Conservation (phyloP, 495 filamentous ascomycete genomes). For the Tuber umbilicatum region DNA sequence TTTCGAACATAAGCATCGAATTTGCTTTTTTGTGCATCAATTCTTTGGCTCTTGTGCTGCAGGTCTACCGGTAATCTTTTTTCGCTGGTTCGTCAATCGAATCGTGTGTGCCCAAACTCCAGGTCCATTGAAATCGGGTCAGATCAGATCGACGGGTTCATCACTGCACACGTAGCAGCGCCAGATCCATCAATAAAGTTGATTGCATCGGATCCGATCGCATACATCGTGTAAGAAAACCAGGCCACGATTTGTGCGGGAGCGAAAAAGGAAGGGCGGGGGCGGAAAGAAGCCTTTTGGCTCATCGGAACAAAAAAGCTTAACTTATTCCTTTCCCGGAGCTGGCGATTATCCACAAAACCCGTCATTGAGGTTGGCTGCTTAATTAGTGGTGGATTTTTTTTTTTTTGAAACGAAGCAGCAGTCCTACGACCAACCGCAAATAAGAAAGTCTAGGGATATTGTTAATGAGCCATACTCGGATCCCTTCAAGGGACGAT, state of each 20-base stretch:
- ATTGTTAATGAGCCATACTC: conserved; percentile 28
- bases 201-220: conserved; percentile 31
- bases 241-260: conserved; percentile 23
- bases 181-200: conserved; percentile 20
- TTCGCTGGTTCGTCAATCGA: conserved; percentile 13
- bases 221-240: conserved; percentile 31
- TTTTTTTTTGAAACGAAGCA: conserved; percentile 11
- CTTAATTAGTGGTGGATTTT: conserved; percentile 24
- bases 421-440: not conserved
- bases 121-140: conserved; percentile 29
- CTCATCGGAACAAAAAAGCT: conserved; percentile 3
- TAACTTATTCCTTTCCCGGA: not conserved
- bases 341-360: not conserved
- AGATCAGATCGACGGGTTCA: conserved; percentile 17
- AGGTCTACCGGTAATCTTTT: conserved; percentile 12
- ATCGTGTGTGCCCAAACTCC: conserved; percentile 20
- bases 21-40: conserved; percentile 9
- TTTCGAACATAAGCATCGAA: conserved; percentile 14
- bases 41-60: conserved; percentile 9
- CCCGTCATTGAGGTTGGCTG: conserved; percentile 10
- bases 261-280: conserved; percentile 31
- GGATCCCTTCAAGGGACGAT: conserved; percentile 30
- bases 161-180: conserved; percentile 19
- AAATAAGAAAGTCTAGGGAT: conserved; percentile 16
- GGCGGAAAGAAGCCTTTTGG: conserved; percentile 31